A percentile compares a stretch with the other conserved stretches of the same genome.
Evolutionary conservation across 108 stramenopile genomes (phyloP).

Genomic region (Nitzschia inconspicua): DNA sequence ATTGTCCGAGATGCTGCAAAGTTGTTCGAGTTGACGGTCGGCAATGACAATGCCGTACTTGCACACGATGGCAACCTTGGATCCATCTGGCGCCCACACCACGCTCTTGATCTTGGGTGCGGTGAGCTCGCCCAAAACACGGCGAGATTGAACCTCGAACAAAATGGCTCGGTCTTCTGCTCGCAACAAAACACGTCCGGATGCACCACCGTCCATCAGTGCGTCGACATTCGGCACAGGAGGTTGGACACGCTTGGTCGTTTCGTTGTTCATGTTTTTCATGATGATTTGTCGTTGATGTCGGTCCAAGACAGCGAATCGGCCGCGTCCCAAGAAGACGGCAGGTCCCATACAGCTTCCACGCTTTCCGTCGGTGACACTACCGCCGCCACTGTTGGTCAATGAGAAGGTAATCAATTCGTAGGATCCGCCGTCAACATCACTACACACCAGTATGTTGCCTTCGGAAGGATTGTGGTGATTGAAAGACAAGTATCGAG

Average conservation of each 20-base stretch:
- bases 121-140: constrained; percentile 93
- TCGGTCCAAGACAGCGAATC: constrained; percentile 95
- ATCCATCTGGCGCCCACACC: constrained; percentile 93
- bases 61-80: constrained; percentile 91
- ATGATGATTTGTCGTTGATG: constrained; percentile 89
- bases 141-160: constrained; percentile 96
- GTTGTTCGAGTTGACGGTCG: constrained; percentile 91
- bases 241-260: constrained; percentile 87
- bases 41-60: constrained; percentile 96
- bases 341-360: constrained; percentile 90
- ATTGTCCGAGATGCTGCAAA: constrained; percentile 94
- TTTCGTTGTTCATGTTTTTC: constrained; percentile 96
- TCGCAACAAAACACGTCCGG: constrained; percentile 92
- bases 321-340: constrained; percentile 92
- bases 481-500: constrained; percentile 93
- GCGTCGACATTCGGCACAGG: constrained; percentile 91
- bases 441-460: constrained; percentile 87
- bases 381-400: constrained; percentile 63
- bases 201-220: constrained; percentile 90
- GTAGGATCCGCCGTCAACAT: constrained; percentile 94
- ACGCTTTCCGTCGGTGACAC: constrained; percentile 89
- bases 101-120: constrained; percentile 95
- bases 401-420: constrained; percentile 90
- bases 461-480: constrained; percentile 91
- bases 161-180: constrained; percentile 94